These are phyloP conservation scores for Porcisia deanei DNA, from an alignment of 208 protist genomes.

Conservation along the genomic window DNA sequence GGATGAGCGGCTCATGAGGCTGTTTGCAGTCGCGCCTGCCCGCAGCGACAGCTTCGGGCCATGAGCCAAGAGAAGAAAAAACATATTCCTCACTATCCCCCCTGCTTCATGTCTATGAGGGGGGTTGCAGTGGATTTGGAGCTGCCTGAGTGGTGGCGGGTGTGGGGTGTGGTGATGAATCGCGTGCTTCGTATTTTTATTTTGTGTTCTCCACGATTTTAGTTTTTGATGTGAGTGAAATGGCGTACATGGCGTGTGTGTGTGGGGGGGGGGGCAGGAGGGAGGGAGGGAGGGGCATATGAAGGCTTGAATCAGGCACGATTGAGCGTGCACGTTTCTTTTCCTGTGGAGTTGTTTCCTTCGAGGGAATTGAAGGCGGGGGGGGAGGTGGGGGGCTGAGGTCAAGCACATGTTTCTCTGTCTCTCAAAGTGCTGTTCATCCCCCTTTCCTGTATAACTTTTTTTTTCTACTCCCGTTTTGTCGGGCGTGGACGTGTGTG, in stretches of 20 bases:
- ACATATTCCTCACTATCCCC: background rate
- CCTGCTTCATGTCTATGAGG: background rate
- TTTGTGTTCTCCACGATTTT: background rate
- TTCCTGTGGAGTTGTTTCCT: too few relatives aligned
- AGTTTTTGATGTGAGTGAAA: background rate
- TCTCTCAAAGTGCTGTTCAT: background rate
- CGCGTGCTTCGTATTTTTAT: background rate
- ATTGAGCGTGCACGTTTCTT: too few relatives aligned
- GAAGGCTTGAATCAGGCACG: too few relatives aligned
- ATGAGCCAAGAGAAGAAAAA: background rate
- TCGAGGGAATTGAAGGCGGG: too few relatives aligned
- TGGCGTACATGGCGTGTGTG: too few relatives aligned
- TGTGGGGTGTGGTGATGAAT: background rate
- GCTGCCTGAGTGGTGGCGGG: background rate
- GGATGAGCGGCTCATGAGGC: conserved; percentile 21
- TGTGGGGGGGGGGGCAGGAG: too few relatives aligned
- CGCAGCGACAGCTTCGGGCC: conserved; percentile 35
- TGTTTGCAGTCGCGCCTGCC: conserved; percentile 47
- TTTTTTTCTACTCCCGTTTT: background rate
- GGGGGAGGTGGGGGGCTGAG: background rate
- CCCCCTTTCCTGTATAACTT: background rate
- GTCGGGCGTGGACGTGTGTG: background rate
- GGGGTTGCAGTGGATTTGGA: background rate
- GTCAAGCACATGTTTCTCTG: background rate
- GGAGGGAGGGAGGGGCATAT: too few relatives aligned